Evolutionary conservation across 2,329 filamentous ascomycete species (phyloP).

Genomic region (Penicillium sp.): DNA sequence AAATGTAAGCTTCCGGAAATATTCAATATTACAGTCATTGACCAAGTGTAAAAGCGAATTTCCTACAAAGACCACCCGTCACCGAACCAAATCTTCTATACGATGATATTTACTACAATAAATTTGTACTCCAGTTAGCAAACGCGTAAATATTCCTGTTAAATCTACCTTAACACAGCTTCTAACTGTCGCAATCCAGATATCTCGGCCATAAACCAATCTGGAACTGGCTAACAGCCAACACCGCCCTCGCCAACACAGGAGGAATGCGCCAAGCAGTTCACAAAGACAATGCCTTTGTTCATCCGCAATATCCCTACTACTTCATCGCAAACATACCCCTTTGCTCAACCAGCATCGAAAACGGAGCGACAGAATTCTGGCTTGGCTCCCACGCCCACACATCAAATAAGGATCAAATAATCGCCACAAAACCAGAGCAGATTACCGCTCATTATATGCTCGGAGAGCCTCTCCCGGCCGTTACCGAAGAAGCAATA

Average conservation of each 20-base stretch:
- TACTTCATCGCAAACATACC: conserved; percentile 58
- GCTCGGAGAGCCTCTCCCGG: conserved; percentile 33
- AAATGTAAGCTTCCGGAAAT: not conserved
- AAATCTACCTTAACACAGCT: not conserved
- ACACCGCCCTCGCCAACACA: conserved; percentile 1
- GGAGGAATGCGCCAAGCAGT: conserved; percentile 45
- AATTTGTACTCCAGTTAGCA: not conserved
- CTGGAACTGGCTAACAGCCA: conserved; percentile 2
- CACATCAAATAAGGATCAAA: conserved; percentile 40
- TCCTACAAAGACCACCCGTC: not conserved
- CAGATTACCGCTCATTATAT: conserved; percentile 19
- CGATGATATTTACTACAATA: not conserved
- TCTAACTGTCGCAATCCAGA: not conserved
- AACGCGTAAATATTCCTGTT: not conserved
- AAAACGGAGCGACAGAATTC: conserved; percentile 60
- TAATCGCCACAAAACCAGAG: conserved; percentile 54
- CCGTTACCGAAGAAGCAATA: conserved; percentile 48
- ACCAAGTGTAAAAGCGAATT: not conserved
- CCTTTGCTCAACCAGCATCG: conserved; percentile 51
- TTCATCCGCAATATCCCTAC: conserved; percentile 56
- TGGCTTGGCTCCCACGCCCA: conserved; percentile 58
- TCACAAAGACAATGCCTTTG: conserved; percentile 62
- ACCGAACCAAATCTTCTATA: not conserved
- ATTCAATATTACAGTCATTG: not conserved
- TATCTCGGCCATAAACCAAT: conserved; percentile 2